Conservation (phyloP, 1,284 basidiomycete genomes). For the Cutaneotrichosporon arboriforme region DNA sequence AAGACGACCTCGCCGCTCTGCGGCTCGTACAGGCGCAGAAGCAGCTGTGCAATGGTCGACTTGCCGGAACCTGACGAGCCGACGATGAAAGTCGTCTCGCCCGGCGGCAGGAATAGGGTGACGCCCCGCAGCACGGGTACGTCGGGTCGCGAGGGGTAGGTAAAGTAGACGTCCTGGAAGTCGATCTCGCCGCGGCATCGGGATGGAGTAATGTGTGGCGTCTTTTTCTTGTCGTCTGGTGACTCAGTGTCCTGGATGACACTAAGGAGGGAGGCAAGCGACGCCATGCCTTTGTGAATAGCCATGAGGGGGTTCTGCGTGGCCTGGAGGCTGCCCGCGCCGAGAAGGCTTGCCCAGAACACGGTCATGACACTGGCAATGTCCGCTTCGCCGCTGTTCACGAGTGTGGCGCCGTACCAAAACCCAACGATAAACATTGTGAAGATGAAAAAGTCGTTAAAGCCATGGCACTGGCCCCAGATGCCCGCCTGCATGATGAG, state of each 20-base stretch:
- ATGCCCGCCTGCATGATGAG: slow-evolving; percentile 56
- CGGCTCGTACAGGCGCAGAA: slow-evolving; percentile 72
- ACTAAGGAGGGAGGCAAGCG: slow-evolving; percentile 66
- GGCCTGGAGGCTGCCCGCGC: slow-evolving; percentile 72
- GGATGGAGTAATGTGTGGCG: slow-evolving; percentile 31
- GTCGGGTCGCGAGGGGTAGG: slow-evolving; percentile 71
- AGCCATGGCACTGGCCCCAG: slow-evolving; percentile 68
- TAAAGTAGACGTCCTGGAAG: slow-evolving; percentile 69
- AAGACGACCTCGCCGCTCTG: slow-evolving; percentile 61
- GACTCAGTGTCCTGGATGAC: slow-evolving; percentile 50
- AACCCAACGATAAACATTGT: slow-evolving; percentile 95
- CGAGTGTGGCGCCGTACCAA: slow-evolving; percentile 88
- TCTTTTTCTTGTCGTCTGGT: neutral
- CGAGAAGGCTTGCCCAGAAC: slow-evolving; percentile 93
- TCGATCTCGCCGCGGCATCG: slow-evolving; percentile 70
- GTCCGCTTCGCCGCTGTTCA: slow-evolving; percentile 62
- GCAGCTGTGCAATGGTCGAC: slow-evolving; percentile 77
- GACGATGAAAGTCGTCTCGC: slow-evolving; percentile 87
- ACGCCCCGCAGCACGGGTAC: slow-evolving; percentile 50
- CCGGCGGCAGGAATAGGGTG: slow-evolving; percentile 63
- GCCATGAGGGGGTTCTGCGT: slow-evolving; percentile 65
- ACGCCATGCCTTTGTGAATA: slow-evolving; percentile 78
- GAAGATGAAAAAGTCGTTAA: slow-evolving; percentile 73
- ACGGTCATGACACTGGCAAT: slow-evolving; percentile 84
- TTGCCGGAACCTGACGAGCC: slow-evolving; percentile 89